Conservation (phyloP, 371 early-diverging fungal genomes). For the Chytridiales sp. region DNA sequence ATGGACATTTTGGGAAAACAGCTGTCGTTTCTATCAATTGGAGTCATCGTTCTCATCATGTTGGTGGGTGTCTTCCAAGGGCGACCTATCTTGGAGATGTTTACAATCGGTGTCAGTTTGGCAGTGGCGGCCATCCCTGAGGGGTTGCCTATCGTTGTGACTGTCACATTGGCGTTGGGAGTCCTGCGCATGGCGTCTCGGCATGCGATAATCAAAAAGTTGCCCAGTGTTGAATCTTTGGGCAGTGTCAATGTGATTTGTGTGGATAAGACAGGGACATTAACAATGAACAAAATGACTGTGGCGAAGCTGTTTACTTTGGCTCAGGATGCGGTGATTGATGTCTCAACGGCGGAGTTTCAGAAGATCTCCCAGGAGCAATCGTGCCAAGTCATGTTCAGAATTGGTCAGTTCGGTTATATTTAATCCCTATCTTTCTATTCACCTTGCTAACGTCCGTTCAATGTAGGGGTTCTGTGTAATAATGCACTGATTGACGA, state of each 20-base stretch:
- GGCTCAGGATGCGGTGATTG: conserved; percentile 60
- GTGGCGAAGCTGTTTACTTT: conserved; percentile 71
- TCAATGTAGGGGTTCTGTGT: conserved; percentile 54
- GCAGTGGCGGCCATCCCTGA: conserved; percentile 96
- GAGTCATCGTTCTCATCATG: conserved; percentile 83
- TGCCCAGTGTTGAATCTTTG: conserved; percentile 89
- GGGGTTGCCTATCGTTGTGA: conserved; percentile 89
- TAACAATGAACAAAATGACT: conserved; percentile 86
- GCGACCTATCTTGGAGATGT: conserved; percentile 89
- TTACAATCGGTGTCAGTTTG: conserved; percentile 87
- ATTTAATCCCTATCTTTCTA: background rate
- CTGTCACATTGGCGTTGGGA: conserved; percentile 86
- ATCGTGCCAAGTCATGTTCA: conserved; percentile 11
- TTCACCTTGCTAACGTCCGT: background rate
- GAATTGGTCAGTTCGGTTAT: conserved; percentile 32
- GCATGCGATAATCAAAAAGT: conserved; percentile 84
- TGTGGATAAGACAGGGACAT: conserved; percentile 90
- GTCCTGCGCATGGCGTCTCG: conserved; percentile 88
- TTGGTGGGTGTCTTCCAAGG: conserved; percentile 87
- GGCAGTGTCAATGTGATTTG: conserved; percentile 88
- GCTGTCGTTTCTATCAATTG: conserved; percentile 80
- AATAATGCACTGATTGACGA: conserved; percentile 75
- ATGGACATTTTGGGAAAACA: conserved; percentile 89
- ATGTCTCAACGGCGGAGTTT: conserved; percentile 49
- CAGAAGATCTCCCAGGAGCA: background rate